Evolutionary conservation across 2,329 filamentous ascomycete species (phyloP), one percentile per base, ranked within the genome.

Genomic region (Aspergillus carbonarius): DNA sequence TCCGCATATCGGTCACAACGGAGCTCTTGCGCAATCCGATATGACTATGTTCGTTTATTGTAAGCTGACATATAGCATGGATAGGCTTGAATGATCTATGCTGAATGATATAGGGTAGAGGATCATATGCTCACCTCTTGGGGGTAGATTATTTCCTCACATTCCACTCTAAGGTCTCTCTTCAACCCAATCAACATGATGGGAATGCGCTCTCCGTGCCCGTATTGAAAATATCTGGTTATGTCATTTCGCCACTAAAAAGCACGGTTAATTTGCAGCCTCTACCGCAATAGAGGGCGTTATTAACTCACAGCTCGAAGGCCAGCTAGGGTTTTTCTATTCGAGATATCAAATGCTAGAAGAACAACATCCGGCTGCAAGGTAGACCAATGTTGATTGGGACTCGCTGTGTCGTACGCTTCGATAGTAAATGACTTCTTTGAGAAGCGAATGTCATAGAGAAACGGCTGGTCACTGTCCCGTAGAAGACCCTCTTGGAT

Each of bases 1-100:
- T 88, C 85, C 3, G 83, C 85, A 71, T 88, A 88, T 35, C 79
- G 76, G 75, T 88, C 85, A 69, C 82, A 85, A 23, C 83, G 76
- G 73, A 87, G 81, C 64, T 84, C 81, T 64, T 85, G 83, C 15
- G 85, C 84, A 6, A 84, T 84, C 71, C 67, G 81, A 76, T 81
- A 85, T 73, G 62, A 83, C 80, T 78, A 65, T 69, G 62, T 66
- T 65, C 17, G 65, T 61, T 27, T 66, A 54, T 10, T 20, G 34
- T 10, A 25, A 34, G 17, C 35, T 20, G 12, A 30, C 48, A 44
- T 25, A 18, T 15, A n/a, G n/a, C 30, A 9, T 30, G 13, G 8
- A 25, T 23, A 44, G 15, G n/a, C 13, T n/a, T 20, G 20, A 30
- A 10, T 25, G 5, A 10, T 32, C 18, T 13, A 20, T 1, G 25